Conservation (phyloP, 2,329 filamentous ascomycete species). For the Cercospora sesami region DNA sequence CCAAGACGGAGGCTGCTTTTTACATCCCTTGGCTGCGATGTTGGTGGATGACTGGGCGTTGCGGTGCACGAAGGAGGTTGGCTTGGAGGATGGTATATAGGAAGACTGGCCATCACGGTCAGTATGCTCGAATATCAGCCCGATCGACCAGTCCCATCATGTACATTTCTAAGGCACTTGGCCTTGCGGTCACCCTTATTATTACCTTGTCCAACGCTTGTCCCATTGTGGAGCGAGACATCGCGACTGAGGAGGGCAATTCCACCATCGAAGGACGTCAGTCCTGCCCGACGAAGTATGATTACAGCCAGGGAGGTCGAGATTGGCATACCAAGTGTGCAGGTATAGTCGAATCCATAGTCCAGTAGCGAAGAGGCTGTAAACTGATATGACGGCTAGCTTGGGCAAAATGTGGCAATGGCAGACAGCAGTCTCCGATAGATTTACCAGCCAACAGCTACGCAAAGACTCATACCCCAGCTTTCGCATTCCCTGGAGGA, state of each 20-base stretch:
- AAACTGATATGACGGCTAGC: neutral
- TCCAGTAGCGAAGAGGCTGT: neutral
- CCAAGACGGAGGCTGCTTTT: neutral
- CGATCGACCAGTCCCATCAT: neutral
- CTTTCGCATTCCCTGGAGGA: neutral
- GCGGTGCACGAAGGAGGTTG: neutral
- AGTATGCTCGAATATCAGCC: neutral
- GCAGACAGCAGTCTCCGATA: neutral
- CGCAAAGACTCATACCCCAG: neutral
- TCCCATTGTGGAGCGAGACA: neutral
- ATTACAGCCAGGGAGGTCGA: conserved; percentile 3
- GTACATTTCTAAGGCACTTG: neutral
- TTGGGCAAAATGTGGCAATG: conserved; percentile 1
- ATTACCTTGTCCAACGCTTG: neutral
- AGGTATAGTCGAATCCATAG: neutral
- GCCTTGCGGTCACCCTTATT: neutral
- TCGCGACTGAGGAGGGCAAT: neutral
- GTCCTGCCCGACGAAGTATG: neutral
- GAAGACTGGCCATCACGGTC: neutral
- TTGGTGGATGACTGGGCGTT: neutral
- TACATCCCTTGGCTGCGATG: neutral
- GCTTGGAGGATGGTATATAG: neutral
- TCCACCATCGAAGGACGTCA: neutral
- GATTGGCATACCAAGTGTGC: neutral
- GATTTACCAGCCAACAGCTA: neutral